A percentile compares a stretch with the other conserved stretches of the same genome.
phyloP scores from a whole-genome alignment of 2,329 filamentous ascomycete species.

The Hawksworthiomyces lignivorus region DNA sequence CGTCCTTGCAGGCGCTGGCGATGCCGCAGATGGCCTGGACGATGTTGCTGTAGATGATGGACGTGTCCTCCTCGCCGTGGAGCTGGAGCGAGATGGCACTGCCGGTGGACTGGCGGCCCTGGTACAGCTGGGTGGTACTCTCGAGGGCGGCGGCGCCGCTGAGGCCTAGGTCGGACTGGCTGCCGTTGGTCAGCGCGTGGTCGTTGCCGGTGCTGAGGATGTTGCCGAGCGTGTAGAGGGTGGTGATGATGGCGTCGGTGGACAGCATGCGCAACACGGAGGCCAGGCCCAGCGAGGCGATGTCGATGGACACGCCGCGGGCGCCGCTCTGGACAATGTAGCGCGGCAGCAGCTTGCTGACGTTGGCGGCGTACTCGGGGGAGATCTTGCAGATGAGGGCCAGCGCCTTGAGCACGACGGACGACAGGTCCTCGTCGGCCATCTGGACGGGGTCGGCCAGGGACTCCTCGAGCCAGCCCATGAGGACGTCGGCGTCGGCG shows the following conservation, averaged over 20 bases:
- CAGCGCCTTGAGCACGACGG: slow-evolving; percentile 71
- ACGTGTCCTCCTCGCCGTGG: slow-evolving; percentile 70
- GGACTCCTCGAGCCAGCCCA: slow-evolving; percentile 79
- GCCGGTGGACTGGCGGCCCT: slow-evolving; percentile 52
- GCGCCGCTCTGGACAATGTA: slow-evolving; percentile 82
- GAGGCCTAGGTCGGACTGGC: slow-evolving; percentile 30
- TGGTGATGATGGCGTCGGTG: slow-evolving; percentile 89
- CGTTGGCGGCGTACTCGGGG: slow-evolving; percentile 61
- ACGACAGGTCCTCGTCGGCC: slow-evolving; percentile 68
- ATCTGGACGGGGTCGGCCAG: slow-evolving; percentile 75
- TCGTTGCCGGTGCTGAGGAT: slow-evolving; percentile 70
- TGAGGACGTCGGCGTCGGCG: slow-evolving; percentile 69
- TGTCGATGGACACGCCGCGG: slow-evolving; percentile 57
- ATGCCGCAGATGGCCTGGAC: slow-evolving; percentile 93
- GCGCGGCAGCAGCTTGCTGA: slow-evolving; percentile 72
- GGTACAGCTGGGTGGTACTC: slow-evolving; percentile 38
- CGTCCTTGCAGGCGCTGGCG: slow-evolving; percentile 70
- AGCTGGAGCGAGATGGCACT: slow-evolving; percentile 74
- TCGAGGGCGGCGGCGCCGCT: slow-evolving; percentile 18
- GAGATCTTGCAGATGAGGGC: slow-evolving; percentile 73
- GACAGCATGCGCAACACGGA: slow-evolving; percentile 75
- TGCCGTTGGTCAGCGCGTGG: slow-evolving; percentile 44
- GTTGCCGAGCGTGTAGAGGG: slow-evolving; percentile 93
- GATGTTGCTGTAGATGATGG: slow-evolving; percentile 74
- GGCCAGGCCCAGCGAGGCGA: slow-evolving; percentile 80